phyloP scores from a whole-genome alignment of 2,329 filamentous ascomycete genomes.

The Talaromyces sp. region DNA sequence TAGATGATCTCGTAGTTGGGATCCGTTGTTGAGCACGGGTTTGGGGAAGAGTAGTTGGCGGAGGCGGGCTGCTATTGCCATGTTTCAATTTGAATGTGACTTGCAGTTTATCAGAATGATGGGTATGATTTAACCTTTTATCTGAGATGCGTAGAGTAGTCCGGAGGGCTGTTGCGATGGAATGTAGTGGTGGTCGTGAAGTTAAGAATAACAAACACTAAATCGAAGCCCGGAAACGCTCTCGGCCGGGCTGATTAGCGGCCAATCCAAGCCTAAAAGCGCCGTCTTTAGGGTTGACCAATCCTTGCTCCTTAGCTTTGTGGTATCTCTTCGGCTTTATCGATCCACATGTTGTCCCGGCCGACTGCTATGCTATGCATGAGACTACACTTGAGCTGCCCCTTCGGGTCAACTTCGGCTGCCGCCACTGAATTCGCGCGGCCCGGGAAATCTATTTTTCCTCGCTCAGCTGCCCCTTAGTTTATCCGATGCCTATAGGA shows the following conservation, averaged over 20 bases:
- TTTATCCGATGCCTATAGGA: too few species aligned
- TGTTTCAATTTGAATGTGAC: neutral
- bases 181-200: neutral
- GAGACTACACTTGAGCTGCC: too few species aligned
- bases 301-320: neutral
- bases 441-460: too few species aligned
- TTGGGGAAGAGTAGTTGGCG: slow-evolving; percentile 28
- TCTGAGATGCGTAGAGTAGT: too few species aligned
- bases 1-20: slow-evolving; percentile 35
- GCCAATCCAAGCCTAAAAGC: neutral
- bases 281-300: neutral
- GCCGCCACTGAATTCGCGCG: too few species aligned
- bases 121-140: neutral
- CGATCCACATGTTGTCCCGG: neutral
- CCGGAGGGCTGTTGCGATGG: neutral
- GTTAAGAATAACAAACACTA: neutral
- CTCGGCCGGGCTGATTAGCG: neutral
- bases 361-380: neutral
- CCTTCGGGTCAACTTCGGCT: too few species aligned
- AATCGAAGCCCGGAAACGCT: neutral
- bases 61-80: slow-evolving; percentile 9
- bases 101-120: neutral
- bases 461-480: too few species aligned
- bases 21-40: slow-evolving; percentile 31
- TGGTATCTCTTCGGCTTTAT: neutral